Conservation (phyloP, 257 asterid genomes). For the Solanum phureja region DNA sequence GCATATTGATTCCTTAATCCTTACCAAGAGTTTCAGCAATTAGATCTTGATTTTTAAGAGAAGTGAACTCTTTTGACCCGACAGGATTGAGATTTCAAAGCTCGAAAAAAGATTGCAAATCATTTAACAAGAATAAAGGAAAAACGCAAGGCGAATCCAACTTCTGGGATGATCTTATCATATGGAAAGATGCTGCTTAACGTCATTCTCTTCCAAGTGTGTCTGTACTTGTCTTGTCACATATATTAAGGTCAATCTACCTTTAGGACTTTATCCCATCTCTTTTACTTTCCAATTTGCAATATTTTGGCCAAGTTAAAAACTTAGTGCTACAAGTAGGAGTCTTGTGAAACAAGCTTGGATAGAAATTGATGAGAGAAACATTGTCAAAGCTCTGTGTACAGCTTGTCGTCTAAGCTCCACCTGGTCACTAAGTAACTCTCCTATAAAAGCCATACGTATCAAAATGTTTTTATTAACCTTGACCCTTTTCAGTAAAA, state of each 20-base stretch:
- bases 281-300: background rate
- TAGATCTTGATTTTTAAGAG: background rate
- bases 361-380: background rate
- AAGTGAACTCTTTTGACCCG: background rate
- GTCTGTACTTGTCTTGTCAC: background rate
- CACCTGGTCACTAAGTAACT: background rate
- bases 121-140: background rate
- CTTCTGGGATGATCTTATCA: background rate
- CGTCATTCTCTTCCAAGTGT: background rate
- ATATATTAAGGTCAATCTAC: background rate
- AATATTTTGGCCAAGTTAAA: background rate
- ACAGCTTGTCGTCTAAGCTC: background rate
- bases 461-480: background rate
- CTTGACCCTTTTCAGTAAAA: background rate
- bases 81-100: background rate
- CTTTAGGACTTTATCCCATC: background rate
- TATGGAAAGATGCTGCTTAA: background rate
- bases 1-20: background rate
- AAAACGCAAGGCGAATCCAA: background rate
- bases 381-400: background rate
- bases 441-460: background rate
- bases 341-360: background rate
- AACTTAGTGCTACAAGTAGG: background rate
- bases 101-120: background rate
- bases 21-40: background rate